Conservation (phyloP, 257 asterid species). For the Solanum lycopersicoides region DNA sequence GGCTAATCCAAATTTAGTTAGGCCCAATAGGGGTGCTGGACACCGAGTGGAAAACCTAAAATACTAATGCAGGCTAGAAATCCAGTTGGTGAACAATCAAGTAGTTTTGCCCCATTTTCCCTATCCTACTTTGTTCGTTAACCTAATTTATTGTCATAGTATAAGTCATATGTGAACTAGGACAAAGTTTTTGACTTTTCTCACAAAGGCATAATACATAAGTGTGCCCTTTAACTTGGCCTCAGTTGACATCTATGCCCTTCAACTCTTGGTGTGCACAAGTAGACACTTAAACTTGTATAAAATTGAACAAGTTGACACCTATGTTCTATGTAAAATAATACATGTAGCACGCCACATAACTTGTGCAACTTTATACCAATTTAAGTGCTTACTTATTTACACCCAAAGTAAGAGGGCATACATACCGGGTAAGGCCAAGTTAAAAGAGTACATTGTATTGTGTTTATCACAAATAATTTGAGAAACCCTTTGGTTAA, state of each 20-base stretch:
- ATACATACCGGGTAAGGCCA: not conserved
- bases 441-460: not conserved
- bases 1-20: not conserved
- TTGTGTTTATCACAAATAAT: not conserved
- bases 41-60: not conserved
- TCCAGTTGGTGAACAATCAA: not conserved
- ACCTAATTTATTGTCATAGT: not conserved
- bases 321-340: not conserved
- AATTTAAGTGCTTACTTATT: too few species aligned
- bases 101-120: not conserved
- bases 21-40: not conserved
- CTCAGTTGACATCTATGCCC: not conserved
- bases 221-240: not conserved
- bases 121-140: not conserved
- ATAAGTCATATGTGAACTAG: not conserved
- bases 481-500: not conserved
- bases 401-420: not conserved
- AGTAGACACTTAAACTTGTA: not conserved
- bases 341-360: not conserved
- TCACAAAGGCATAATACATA: not conserved
- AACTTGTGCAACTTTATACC: not conserved
- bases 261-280: not conserved
- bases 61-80: not conserved
- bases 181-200: not conserved
- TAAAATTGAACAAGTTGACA: not conserved